Evolutionary conservation across 2,329 filamentous ascomycete species (phyloP), one percentile per base, ranked within the genome.

Genomic region (Curvularia spicifera): DNA sequence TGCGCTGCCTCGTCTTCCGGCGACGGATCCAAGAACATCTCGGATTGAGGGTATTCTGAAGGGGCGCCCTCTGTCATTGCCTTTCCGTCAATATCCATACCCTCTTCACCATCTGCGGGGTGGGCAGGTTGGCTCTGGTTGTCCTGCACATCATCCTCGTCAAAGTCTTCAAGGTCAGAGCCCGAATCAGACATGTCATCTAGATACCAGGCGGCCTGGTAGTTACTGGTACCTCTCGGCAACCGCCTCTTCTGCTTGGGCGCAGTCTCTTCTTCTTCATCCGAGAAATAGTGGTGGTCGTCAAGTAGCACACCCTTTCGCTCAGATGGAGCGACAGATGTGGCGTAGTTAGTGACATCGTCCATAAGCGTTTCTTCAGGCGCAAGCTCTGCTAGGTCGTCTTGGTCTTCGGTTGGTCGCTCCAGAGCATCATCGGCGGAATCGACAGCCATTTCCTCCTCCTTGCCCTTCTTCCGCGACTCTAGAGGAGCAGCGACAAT

Each of bases 251-350:
- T 91, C 31, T 80, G 79, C 35, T 83, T 78, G 18, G 87, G 80
- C 18, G 84, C 80, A 52, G 87, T 79, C 42, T 84, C 82, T 5
- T 83, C 81, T 52, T 95, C 89, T 46, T 95, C 92, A 43, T 98
- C 94, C 0, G 93, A 93, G 73, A 98, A 99, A 77, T 99, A 99
- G 75, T 98, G 94, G 76, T 99, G 94, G 66, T 98, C 94, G 67
- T 99, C 95, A 9, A 99, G 83, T 40, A 99, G 81, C 1, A 99
- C 95, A 64, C 94, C 95, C 78, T 94, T 96, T 72, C 81, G 72
- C 57, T 82, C 80, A 26, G 69, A 84, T 66, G 60, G 81, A 74
- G 68, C 83, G 56, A 79, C 79, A 72, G 74, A 83, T 13, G 71
- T 63, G 7, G 80, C 71, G 35, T 77, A 77, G 33, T 77, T 77